These are phyloP conservation scores for Cercospora zeina DNA, from an alignment of 2,329 filamentous ascomycete species.

Conservation along the genomic window DNA sequence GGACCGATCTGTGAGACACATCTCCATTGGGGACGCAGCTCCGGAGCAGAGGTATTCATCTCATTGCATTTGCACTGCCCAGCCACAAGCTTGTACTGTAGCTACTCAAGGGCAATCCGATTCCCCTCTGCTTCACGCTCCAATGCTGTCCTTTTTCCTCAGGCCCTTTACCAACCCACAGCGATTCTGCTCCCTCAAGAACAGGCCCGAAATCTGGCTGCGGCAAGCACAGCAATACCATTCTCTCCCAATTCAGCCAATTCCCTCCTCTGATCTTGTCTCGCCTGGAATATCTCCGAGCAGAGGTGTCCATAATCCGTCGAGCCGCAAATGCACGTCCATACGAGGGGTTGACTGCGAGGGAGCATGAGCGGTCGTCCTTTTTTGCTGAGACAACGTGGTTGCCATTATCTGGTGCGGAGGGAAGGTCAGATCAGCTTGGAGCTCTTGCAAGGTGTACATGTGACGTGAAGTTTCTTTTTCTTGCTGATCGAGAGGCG, in stretches of 20 bases:
- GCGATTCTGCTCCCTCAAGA: background rate
- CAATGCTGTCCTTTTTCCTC: too few species aligned
- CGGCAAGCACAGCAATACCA: slow-evolving; percentile 9
- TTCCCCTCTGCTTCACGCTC: too few species aligned
- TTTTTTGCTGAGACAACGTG: background rate
- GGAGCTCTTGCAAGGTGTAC: too few species aligned
- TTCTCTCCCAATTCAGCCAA: slow-evolving; percentile 4
- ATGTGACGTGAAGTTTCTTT: background rate
- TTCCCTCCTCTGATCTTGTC: slow-evolving; percentile 10
- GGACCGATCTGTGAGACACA: too few species aligned
- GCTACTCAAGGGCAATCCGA: too few species aligned
- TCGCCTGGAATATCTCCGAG: slow-evolving; percentile 1
- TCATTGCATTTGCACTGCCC: too few species aligned
- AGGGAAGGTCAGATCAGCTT: background rate
- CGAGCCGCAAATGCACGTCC: slow-evolving; percentile 13
- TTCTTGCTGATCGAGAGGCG: too few species aligned
- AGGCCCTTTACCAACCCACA: background rate
- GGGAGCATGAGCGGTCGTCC: background rate
- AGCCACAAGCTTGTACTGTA: too few species aligned
- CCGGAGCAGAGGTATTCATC: too few species aligned
- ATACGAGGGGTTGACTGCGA: background rate
- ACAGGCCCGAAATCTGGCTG: slow-evolving; percentile 8
- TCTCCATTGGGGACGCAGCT: too few species aligned
- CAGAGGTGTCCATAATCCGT: slow-evolving; percentile 4
- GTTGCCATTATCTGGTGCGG: background rate